A percentile compares a stretch with the other conserved stretches of the same genome.
Conservation (phyloP, 2,329 filamentous ascomycete genomes). For the Pseudocercospora eumusae region DNA sequence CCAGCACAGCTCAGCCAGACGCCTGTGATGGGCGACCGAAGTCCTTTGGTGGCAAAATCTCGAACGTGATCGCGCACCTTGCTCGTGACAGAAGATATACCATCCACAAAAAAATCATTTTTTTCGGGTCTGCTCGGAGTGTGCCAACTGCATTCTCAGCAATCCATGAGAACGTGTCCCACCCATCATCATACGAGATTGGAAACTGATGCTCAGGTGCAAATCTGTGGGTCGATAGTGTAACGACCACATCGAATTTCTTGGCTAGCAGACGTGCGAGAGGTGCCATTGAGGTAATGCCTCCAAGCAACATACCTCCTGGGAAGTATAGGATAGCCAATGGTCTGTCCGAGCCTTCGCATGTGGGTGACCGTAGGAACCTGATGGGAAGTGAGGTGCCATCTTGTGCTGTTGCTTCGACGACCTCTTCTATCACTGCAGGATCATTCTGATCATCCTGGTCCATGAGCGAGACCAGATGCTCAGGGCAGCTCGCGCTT, state of each 20-base stretch:
- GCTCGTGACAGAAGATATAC: conserved; percentile 49
- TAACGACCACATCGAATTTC: conserved; percentile 18
- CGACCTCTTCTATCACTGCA: conserved; percentile 17
- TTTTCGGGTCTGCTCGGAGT: conserved; percentile 37
- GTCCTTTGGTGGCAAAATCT: conserved; percentile 44
- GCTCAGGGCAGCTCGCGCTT: conserved; percentile 16
- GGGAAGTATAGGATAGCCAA: conserved; percentile 32
- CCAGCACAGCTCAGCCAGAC: conserved; percentile 48
- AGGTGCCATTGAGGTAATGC: conserved; percentile 22
- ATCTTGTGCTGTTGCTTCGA: conserved; percentile 17
- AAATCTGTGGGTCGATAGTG: conserved; percentile 41
- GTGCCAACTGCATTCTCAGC: conserved; percentile 40
- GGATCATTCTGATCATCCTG: conserved; percentile 22
- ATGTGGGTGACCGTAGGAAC: conserved; percentile 11
- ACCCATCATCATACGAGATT: conserved; percentile 46
- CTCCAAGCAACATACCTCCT: conserved; percentile 25
- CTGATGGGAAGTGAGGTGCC: conserved; percentile 19
- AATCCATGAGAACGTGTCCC: conserved; percentile 49
- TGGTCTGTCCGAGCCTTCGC: conserved; percentile 20
- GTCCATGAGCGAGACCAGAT: conserved; percentile 20
- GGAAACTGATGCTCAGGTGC: conserved; percentile 52
- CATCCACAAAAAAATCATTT: conserved; percentile 51
- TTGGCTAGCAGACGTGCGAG: conserved; percentile 21
- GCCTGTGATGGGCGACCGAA: conserved; percentile 28
- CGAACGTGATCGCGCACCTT: conserved; percentile 43